Conservation (phyloP, 139 green algal genomes). For the Volvox africanus region DNA sequence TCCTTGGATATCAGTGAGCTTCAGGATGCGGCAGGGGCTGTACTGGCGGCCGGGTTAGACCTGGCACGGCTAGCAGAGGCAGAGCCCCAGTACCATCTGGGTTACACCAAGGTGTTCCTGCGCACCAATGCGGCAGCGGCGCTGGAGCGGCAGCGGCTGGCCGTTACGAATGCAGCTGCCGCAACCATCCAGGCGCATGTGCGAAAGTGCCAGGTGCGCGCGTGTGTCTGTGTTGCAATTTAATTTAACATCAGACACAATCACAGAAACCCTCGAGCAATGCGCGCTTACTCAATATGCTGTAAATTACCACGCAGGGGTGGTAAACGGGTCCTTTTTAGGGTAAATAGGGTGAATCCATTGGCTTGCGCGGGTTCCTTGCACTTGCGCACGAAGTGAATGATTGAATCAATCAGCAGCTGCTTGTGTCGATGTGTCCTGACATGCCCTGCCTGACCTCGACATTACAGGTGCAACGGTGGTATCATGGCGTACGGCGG, state of each 20-base stretch:
- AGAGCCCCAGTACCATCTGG: conserved; percentile 80
- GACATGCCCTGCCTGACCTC: too few relatives aligned
- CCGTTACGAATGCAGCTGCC: conserved; percentile 80
- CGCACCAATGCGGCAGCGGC: conserved; percentile 83
- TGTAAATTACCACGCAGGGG: too few relatives aligned
- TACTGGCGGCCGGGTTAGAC: conserved; percentile 52
- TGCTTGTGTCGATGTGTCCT: too few relatives aligned
- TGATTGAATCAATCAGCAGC: too few relatives aligned
- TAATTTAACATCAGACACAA: not conserved
- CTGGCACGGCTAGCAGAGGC: too few relatives aligned
- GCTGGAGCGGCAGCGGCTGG: conserved; percentile 87
- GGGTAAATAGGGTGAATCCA: too few relatives aligned
- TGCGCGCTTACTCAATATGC: too few relatives aligned
- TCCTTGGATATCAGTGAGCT: not conserved
- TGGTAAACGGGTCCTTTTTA: too few relatives aligned
- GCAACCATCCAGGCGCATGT: conserved; percentile 76
- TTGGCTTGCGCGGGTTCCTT: too few relatives aligned
- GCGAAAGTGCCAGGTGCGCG: conserved; percentile 53
- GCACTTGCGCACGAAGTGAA: too few relatives aligned
- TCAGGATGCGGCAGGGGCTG: conserved; percentile 47
- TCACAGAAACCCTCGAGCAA: too few relatives aligned
- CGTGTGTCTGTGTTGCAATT: not conserved
- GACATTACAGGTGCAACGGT: not conserved
- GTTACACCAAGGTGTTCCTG: conserved; percentile 82
- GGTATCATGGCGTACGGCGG: not conserved